Conservation (phyloP, 345 rosid genomes). For the Lepidium sativum region DNA sequence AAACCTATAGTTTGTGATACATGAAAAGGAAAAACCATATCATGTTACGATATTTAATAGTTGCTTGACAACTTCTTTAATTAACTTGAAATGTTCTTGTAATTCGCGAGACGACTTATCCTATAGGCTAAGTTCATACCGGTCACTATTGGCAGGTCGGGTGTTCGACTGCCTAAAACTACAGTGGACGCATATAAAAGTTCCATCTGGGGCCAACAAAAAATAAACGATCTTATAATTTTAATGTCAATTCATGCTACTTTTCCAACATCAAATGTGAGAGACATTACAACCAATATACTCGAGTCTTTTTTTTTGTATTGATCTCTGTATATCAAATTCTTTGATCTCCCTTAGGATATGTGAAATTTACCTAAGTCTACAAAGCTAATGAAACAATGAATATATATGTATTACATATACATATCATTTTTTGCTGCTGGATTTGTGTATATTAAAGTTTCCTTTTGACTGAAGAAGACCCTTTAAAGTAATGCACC, state of each 20-base stretch:
- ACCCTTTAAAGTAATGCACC: conserved; percentile 20
- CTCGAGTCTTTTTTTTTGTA: not conserved
- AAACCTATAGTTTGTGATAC: not conserved
- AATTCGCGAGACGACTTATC: no score
- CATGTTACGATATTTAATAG: not conserved
- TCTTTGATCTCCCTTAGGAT: not conserved
- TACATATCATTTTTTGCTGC: not conserved
- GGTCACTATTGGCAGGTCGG: no score
- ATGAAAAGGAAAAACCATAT: not conserved
- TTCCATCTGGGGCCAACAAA: no score
- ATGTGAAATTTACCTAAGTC: not conserved
- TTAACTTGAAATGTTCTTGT: no score
- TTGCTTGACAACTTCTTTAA: not conserved
- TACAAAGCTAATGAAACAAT: not conserved
- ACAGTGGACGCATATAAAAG: no score
- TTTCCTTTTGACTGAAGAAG: conserved; percentile 24
- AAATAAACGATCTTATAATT: not conserved
- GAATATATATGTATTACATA: not conserved
- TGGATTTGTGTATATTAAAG: not conserved
- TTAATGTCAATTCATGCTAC: not conserved
- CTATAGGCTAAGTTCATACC: no score
- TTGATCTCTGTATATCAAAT: not conserved
- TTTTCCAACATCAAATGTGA: not conserved
- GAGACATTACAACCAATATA: not conserved
- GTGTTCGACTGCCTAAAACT: no score